phyloP scores from a whole-genome alignment of 2,329 filamentous ascomycete genomes.

The Lecanoromycetidae sp. region DNA sequence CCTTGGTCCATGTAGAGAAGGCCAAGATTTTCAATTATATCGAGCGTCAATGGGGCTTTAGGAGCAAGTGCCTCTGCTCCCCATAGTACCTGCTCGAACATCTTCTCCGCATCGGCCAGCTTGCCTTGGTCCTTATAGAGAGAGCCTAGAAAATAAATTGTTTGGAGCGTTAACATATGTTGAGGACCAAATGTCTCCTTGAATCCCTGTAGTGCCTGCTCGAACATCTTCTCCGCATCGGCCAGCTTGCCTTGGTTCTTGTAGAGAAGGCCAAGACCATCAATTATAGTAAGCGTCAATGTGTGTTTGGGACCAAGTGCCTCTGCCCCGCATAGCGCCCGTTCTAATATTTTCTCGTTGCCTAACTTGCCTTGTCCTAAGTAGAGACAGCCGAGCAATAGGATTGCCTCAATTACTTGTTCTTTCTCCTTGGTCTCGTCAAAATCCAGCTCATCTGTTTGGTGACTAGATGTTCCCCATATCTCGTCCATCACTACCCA shows the following conservation, averaged over 20 bases:
- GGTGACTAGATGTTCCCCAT: no score
- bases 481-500: background rate
- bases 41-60: constrained; percentile 6
- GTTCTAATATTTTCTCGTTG: background rate
- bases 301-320: background rate
- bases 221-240: constrained; percentile 21
- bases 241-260: constrained; percentile 17
- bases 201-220: constrained; percentile 10
- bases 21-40: constrained; percentile 15
- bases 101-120: constrained; percentile 21
- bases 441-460: no score
- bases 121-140: constrained; percentile 20
- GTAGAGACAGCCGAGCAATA: background rate
- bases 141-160: constrained; percentile 16
- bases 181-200: constrained; percentile 11
- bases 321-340: background rate
- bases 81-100: constrained; percentile 8
- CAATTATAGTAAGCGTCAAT: background rate
- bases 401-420: background rate
- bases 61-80: background rate
- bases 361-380: background rate
- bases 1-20: constrained; percentile 17
- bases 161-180: constrained; percentile 17
- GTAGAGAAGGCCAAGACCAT: background rate
- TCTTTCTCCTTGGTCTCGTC: background rate